These are phyloP conservation scores for Tylopilus sp. DNA, from an alignment of 768 basidiomycete species.

Conservation along the genomic window DNA sequence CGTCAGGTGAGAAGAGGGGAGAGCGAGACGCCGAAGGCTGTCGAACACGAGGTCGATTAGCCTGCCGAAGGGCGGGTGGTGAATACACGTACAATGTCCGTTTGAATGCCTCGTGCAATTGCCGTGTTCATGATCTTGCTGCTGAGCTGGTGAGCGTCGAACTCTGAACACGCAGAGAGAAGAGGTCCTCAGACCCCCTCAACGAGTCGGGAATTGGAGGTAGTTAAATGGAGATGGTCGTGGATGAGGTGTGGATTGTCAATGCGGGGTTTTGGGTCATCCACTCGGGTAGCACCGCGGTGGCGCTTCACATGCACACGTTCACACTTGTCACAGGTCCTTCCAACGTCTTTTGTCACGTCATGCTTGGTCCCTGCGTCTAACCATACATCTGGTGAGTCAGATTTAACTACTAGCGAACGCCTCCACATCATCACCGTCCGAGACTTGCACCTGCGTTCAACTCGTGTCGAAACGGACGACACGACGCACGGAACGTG, in stretches of 20 bases:
- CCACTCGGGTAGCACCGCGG: not conserved
- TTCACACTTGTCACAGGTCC: not conserved
- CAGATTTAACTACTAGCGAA: too few relatives aligned
- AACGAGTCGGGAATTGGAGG: not conserved
- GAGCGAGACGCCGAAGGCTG: constrained; percentile 11
- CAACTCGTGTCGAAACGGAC: too few relatives aligned
- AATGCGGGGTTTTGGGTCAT: not conserved
- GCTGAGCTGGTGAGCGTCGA: not conserved
- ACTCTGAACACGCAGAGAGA: not conserved
- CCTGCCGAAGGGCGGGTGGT: not conserved
- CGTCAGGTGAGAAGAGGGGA: constrained; percentile 6
- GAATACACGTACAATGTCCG: constrained; percentile 15
- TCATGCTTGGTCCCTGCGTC: too few relatives aligned
- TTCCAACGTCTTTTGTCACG: too few relatives aligned
- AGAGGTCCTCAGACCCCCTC: constrained; percentile 10
- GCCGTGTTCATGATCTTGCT: constrained; percentile 18
- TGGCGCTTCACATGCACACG: not conserved
- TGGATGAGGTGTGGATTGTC: not conserved
- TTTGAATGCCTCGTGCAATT: constrained; percentile 14
- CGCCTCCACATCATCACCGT: too few relatives aligned
- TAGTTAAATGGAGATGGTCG: not conserved
- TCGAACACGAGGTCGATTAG: constrained; percentile 12
- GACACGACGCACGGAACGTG: too few relatives aligned
- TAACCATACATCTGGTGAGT: too few relatives aligned
- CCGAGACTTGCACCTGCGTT: too few relatives aligned